Conservation (phyloP, 306 rosid genomes). For the Senna siamea region DNA sequence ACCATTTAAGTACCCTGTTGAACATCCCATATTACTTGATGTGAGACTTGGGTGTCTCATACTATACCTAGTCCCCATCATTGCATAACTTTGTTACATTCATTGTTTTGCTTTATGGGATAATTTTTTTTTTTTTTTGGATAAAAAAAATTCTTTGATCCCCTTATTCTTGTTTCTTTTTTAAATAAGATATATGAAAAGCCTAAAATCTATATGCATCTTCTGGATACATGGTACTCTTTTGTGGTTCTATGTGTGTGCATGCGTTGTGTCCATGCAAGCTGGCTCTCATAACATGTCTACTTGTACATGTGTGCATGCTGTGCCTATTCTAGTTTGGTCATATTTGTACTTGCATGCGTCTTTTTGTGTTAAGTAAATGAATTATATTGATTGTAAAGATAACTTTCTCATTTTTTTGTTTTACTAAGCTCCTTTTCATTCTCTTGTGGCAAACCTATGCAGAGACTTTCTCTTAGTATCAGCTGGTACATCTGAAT, state of each 20-base stretch:
- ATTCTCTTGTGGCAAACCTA: conserved; percentile 34
- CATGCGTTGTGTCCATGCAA: neutral
- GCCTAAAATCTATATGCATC: neutral
- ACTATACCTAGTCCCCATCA: neutral
- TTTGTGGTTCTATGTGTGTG: neutral
- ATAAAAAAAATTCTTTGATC: no score
- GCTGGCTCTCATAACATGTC: no score
- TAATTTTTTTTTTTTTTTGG: no score
- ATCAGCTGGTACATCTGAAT: conserved; percentile 85
- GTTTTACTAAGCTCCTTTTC: conserved; percentile 33
- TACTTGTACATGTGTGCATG: no score
- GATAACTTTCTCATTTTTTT: neutral
- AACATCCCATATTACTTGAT: no score
- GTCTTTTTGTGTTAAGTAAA: neutral
- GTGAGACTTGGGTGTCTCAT: no score
- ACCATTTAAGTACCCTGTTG: no score
- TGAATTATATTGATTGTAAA: neutral
- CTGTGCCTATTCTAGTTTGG: neutral
- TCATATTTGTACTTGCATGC: neutral
- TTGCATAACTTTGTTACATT: conserved; percentile 25
- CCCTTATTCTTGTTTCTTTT: neutral
- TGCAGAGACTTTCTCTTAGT: conserved; percentile 66
- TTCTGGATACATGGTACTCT: neutral
- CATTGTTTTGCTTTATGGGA: no score
- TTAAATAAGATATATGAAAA: neutral